Conservation (phyloP, 257 asterid genomes). For the Ilex asprella region DNA sequence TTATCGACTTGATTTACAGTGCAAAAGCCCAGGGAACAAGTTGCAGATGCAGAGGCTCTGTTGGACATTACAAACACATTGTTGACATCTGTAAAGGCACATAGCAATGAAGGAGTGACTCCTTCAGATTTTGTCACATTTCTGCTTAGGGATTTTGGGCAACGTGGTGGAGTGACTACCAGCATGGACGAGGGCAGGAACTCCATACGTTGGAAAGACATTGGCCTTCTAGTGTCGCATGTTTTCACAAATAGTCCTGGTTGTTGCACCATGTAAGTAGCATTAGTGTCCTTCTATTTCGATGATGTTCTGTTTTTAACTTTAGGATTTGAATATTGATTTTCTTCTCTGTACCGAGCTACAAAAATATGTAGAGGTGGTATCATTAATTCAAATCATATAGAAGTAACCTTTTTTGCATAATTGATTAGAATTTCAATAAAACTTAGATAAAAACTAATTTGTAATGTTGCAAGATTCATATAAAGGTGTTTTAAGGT, state of each 20-base stretch:
- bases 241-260: slow-evolving; percentile 62
- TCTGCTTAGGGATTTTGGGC: slow-evolving; percentile 63
- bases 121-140: slow-evolving; percentile 71
- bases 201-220: slow-evolving; percentile 56
- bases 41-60: slow-evolving; percentile 94
- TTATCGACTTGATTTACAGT: slow-evolving; percentile 28
- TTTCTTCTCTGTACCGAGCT: neutral
- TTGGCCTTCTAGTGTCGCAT: slow-evolving; percentile 58
- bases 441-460: no score
- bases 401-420: no score
- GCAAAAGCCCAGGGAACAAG: slow-evolving; percentile 82
- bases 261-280: slow-evolving; percentile 70
- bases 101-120: slow-evolving; percentile 59
- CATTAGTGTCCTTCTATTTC: neutral
- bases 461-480: no score
- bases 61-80: slow-evolving; percentile 78
- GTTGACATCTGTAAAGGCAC: slow-evolving; percentile 75
- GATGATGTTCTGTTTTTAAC: slow-evolving; percentile 1
- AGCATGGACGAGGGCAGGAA: slow-evolving; percentile 35
- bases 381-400: no score
- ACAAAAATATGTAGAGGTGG: no score
- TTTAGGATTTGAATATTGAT: neutral
- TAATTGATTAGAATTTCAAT: no score
- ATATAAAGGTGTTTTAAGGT: no score
- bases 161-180: slow-evolving; percentile 46